Base-by-base conservation (phyloP, 2,329 filamentous ascomycete species). In the Gremmenia infestans region DNA sequence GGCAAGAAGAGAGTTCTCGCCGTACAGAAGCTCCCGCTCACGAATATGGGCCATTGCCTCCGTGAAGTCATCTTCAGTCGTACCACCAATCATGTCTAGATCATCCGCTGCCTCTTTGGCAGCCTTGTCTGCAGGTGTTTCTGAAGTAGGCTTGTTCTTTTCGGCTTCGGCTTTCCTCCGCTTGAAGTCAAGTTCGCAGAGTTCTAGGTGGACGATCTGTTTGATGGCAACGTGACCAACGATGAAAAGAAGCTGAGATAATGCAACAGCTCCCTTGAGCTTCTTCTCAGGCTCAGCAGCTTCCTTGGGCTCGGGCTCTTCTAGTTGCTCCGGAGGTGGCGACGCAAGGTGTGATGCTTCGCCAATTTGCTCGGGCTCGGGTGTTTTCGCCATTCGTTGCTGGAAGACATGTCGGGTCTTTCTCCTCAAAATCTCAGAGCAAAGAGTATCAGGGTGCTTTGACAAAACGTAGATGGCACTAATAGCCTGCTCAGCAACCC, bases 131-230 rank as follows among this genome's bases (percentile, higher is more conserved):
- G 76, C 74, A 57, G 78, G 73, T 5, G 72, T 69, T 36, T 73
- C 74, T 60, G 72, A 65, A 3, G 68, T 63, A n/a, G 70, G 61
- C 52, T 73, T 74, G 56, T 76, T 79, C 76, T 91, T 92, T 68
- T 94, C 89, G 65, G 91, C 90, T 58, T 94, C 90, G 42, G 89
- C 87, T 77, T 99, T 99, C 63, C 93, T 83, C 53, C 93, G 88
- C 77, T 99, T 99, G 73, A 99, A 99, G 72, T 99, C 94, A 50
- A 94, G 84, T 70, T 99, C 94, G 70, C 92, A 96, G n/a, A 97
- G 80, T 67, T 99, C 94, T 11, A 99, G 82, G 70, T 99, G 94
- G 0, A 99, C 95, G 65, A 99, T 99, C 70, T 99, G 95, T 75
- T 99, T 99, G 70, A 99, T 94, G 14, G 94, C 94, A 48, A 97